Conservation (phyloP, 2,329 filamentous ascomycete genomes). For the Leptographium procerum region DNA sequence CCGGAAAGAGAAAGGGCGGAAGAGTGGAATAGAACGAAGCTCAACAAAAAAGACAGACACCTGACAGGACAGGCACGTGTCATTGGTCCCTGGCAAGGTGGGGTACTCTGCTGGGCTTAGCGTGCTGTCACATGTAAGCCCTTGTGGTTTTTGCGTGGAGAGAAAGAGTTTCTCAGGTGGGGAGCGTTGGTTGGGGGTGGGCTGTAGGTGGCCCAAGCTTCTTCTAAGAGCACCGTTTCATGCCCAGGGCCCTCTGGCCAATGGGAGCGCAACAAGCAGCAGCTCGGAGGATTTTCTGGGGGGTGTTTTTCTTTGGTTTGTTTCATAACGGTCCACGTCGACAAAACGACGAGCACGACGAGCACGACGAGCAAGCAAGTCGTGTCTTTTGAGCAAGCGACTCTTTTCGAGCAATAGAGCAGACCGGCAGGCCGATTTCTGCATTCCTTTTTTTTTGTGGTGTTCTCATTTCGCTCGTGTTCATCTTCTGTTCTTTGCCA, state of each 20-base stretch:
- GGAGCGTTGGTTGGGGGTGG: neutral
- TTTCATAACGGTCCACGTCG: neutral
- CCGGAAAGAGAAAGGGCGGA: neutral
- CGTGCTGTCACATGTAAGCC: neutral
- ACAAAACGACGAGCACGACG: too few relatives aligned
- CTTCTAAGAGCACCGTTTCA: neutral
- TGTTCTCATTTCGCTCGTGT: neutral
- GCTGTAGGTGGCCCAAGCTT: neutral
- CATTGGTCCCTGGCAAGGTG: neutral
- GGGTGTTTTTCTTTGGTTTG: neutral
- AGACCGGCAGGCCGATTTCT: neutral
- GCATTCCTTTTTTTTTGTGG: neutral
- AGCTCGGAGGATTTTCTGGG: too few relatives aligned
- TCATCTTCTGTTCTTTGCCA: too few relatives aligned
- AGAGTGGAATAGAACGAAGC: neutral
- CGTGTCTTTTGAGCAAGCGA: neutral
- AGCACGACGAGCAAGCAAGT: neutral
- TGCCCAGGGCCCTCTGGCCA: neutral
- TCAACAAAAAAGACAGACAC: slow-evolving; percentile 1
- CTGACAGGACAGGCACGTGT: neutral
- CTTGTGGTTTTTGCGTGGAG: too few relatives aligned
- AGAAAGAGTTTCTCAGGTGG: slow-evolving; percentile 12
- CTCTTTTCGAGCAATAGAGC: neutral
- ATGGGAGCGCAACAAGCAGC: too few relatives aligned
- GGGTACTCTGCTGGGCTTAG: neutral